phyloP scores from a whole-genome alignment of 148 eudicot genomes.

The Cornus kousa region DNA sequence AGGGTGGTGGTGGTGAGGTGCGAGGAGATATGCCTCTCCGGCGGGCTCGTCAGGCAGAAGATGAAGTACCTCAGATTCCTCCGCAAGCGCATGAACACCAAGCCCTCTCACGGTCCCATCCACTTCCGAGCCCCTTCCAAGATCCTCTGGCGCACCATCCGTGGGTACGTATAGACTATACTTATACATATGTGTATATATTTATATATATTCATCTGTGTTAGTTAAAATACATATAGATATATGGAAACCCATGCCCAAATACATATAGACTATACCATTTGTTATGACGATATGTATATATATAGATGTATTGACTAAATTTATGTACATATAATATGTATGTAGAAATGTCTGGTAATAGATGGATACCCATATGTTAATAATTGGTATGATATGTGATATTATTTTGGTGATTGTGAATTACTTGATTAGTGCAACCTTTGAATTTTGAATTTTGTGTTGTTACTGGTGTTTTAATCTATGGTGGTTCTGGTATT shows the following conservation, averaged over 20 bases:
- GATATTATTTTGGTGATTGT: too few relatives aligned
- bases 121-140: slow-evolving; percentile 46
- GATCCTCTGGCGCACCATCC: slow-evolving; percentile 46
- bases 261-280: too few relatives aligned
- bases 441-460: background rate
- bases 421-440: too few relatives aligned
- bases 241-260: too few relatives aligned
- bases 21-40: slow-evolving; percentile 46
- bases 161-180: slow-evolving; percentile 23
- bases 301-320: background rate
- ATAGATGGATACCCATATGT: background rate
- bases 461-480: background rate
- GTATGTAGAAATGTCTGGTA: too few relatives aligned
- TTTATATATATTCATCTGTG: background rate
- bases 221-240: background rate
- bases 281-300: background rate
- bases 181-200: background rate
- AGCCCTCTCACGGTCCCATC: slow-evolving; percentile 47
- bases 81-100: slow-evolving; percentile 47
- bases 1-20: slow-evolving; percentile 35
- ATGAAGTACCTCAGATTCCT: slow-evolving; percentile 43
- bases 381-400: background rate
- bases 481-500: background rate
- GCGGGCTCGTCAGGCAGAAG: slow-evolving; percentile 46
- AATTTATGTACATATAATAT: background rate